phyloP scores from a whole-genome alignment of 345 rosid genomes.

The Salix caprea region DNA sequence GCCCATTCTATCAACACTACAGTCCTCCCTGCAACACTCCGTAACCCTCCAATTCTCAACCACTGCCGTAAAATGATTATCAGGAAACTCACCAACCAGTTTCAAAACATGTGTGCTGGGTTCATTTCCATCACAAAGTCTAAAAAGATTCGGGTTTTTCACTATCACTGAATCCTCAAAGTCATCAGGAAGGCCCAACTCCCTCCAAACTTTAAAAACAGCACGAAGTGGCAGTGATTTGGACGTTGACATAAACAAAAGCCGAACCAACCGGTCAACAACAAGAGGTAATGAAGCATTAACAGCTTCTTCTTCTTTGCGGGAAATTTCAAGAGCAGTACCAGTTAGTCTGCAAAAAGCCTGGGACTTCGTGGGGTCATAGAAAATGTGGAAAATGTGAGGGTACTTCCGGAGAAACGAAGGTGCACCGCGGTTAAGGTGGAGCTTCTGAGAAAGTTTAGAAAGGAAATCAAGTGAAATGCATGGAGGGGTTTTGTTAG shows the following conservation, averaged over 20 bases:
- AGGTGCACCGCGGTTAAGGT: constrained; percentile 74
- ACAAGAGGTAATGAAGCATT: constrained; percentile 40
- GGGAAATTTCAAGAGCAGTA: constrained; percentile 44
- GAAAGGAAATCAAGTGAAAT: constrained; percentile 74
- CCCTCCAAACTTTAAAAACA: constrained; percentile 90
- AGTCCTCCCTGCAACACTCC: constrained; percentile 63
- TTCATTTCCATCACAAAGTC: constrained; percentile 54
- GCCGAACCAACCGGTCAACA: constrained; percentile 53
- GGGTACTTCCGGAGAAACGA: constrained; percentile 74
- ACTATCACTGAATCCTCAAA: constrained; percentile 81
- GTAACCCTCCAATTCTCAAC: constrained; percentile 78
- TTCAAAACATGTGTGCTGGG: constrained; percentile 65
- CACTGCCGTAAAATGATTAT: constrained; percentile 37
- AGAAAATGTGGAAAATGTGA: constrained; percentile 62
- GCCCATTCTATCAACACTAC: constrained; percentile 43
- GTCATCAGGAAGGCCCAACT: constrained; percentile 86
- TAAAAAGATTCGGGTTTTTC: constrained; percentile 47
- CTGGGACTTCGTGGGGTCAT: constrained; percentile 49
- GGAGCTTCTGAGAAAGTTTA: constrained; percentile 78
- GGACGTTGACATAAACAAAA: constrained; percentile 60
- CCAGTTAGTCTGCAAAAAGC: constrained; percentile 66
- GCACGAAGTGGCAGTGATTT: constrained; percentile 80
- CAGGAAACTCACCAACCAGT: constrained; percentile 40
- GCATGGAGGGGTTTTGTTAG: constrained; percentile 44
- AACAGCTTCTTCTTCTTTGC: constrained; percentile 55